These are phyloP conservation scores for Caloboletus inedulis DNA, from an alignment of 1,284 basidiomycete genomes.

Conservation along the genomic window DNA sequence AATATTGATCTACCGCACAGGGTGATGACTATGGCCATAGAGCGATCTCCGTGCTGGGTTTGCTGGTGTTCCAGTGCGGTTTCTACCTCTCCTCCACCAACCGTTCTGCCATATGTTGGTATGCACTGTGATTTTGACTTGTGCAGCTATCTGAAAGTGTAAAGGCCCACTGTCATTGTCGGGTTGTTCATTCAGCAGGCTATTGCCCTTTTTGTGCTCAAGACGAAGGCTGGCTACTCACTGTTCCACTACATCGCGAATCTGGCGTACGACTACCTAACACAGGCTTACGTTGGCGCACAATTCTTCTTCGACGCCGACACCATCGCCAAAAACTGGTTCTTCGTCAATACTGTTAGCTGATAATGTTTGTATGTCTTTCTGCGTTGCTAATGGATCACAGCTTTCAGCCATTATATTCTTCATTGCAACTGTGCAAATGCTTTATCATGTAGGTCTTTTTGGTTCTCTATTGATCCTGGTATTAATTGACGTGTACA, in stretches of 20 bases:
- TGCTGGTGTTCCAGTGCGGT: conserved; percentile 71
- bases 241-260: conserved; percentile 80
- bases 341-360: conserved; percentile 74
- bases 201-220: conserved; percentile 84
- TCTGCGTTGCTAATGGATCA: conserved; percentile 7
- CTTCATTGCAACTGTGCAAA: conserved; percentile 85
- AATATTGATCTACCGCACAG: conserved; percentile 35
- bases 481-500: conserved; percentile 16
- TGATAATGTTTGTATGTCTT: background rate
- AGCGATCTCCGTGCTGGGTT: conserved; percentile 76
- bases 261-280: conserved; percentile 71
- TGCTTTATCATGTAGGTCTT: conserved; percentile 67
- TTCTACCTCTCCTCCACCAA: conserved; percentile 66
- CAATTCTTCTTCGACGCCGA: conserved; percentile 75
- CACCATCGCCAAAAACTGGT: conserved; percentile 65
- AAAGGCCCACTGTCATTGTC: conserved; percentile 77
- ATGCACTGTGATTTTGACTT: conserved; percentile 1
- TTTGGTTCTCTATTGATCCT: background rate
- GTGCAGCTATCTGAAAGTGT: conserved; percentile 9
- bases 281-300: conserved; percentile 61
- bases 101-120: conserved; percentile 68
- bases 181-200: conserved; percentile 83
- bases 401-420: conserved; percentile 77
- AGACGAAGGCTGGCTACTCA: conserved; percentile 73
- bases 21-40: conserved; percentile 70